Percentiles rank a stretch among this genome's conserved stretches.
These are phyloP conservation scores for Thalassiosira hispida DNA, from an alignment of 352 stramenopile species.

Conservation along the genomic window DNA sequence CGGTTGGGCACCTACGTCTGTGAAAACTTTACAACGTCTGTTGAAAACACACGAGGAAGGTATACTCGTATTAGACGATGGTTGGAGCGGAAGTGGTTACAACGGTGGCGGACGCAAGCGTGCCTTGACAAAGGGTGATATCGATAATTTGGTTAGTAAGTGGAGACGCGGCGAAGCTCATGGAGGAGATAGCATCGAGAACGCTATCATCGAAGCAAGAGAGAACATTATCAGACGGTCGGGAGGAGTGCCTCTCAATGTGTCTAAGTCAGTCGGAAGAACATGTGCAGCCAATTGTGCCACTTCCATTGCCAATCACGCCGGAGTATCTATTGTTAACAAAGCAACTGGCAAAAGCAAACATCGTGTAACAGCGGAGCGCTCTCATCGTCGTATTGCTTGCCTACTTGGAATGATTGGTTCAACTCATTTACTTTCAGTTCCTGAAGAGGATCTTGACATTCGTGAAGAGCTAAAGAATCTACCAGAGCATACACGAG, in stretches of 20 bases:
- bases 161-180: neutral
- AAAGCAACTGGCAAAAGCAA: neutral
- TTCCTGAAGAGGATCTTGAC: slow-evolving; percentile 5
- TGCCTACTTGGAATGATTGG: neutral
- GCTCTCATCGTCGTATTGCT: neutral
- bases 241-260: neutral
- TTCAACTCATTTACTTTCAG: neutral
- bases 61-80: no score
- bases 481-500: neutral
- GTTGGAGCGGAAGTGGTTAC: no score
- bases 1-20: no score
- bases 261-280: neutral
- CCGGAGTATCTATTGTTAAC: neutral
- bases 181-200: neutral
- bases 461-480: neutral
- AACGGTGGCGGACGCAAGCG: neutral
- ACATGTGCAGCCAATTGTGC: neutral
- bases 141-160: neutral
- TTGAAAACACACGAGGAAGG: no score
- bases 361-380: neutral
- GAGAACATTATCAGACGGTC: neutral
- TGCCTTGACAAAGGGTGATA: neutral
- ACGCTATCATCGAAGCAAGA: neutral
- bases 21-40: no score
- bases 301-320: neutral